phyloP scores from a whole-genome alignment of 371 early-diverging fungal genomes.

The Lichtheimia ramosa region DNA sequence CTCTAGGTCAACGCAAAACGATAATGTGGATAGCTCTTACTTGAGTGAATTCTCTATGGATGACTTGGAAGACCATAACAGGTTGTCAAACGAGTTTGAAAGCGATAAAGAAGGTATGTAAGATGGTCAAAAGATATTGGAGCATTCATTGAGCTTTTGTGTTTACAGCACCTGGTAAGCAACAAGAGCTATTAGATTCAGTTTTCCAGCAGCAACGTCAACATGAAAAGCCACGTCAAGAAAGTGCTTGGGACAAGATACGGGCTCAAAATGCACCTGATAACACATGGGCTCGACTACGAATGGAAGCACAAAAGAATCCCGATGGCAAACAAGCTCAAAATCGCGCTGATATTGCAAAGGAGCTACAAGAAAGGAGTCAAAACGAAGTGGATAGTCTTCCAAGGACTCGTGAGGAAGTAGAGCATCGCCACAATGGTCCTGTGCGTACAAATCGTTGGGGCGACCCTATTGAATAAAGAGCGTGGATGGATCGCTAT shows the following conservation, averaged over 20 bases:
- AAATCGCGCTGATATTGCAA: constrained; percentile 21
- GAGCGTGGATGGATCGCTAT: no score
- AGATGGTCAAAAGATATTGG: neutral
- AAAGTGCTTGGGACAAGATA: constrained; percentile 45
- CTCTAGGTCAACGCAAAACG: no score
- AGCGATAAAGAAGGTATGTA: constrained; percentile 7
- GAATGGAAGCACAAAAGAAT: constrained; percentile 36
- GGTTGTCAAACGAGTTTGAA: constrained; percentile 13
- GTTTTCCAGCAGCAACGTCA: constrained; percentile 2
- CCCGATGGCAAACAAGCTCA: constrained; percentile 17
- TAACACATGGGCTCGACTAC: constrained; percentile 38
- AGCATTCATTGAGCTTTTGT: no score
- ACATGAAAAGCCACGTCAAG: constrained; percentile 10
- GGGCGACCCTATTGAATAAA: constrained; percentile 32
- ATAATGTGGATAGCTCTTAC: no score
- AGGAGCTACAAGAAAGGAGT: constrained; percentile 25
- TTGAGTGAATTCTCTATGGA: constrained; percentile 5
- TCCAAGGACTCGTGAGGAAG: constrained; percentile 47
- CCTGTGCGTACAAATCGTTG: constrained; percentile 34
- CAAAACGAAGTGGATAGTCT: constrained; percentile 25
- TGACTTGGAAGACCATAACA: constrained; percentile 10
- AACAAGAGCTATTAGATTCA: neutral
- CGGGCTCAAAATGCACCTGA: constrained; percentile 42
- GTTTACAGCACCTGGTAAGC: no score
- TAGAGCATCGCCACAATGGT: constrained; percentile 17